These are phyloP conservation scores for Wickerhamiella parazyma DNA, from an alignment of 805 yeast genomes.

Conservation along the genomic window DNA sequence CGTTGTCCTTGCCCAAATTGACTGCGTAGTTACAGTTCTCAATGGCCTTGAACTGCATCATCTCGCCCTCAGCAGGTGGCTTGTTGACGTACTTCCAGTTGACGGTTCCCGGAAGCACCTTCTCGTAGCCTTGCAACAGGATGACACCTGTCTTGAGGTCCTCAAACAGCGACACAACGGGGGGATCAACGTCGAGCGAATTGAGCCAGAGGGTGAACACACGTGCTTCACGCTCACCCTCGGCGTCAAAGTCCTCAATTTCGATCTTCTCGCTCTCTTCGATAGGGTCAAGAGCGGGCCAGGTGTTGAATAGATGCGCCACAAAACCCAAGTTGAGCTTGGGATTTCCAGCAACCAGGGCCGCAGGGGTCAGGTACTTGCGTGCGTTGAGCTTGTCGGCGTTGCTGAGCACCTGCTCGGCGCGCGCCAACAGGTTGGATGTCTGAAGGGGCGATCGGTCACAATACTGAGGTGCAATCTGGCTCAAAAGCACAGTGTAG, in stretches of 20 bases:
- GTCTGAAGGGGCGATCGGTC: constrained; percentile 74
- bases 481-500: constrained; percentile 79
- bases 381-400: constrained; percentile 89
- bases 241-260: constrained; percentile 96
- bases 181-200: constrained; percentile 90
- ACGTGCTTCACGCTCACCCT: constrained; percentile 98
- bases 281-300: constrained; percentile 92
- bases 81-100: constrained; percentile 69
- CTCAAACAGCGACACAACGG: constrained; percentile 81
- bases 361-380: constrained; percentile 85
- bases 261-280: constrained; percentile 77
- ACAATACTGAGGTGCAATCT: constrained; percentile 72
- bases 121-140: constrained; percentile 83
- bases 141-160: constrained; percentile 88
- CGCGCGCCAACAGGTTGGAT: constrained; percentile 58
- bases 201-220: constrained; percentile 96
- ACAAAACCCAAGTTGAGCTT: constrained; percentile 93
- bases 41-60: constrained; percentile 84
- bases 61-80: constrained; percentile 53
- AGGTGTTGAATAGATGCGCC: constrained; percentile 90
- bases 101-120: constrained; percentile 88
- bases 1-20: constrained; percentile 82
- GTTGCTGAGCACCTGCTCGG: constrained; percentile 70
- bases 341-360: constrained; percentile 92
- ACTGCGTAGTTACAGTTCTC: constrained; percentile 99